Evolutionary conservation across 495 filamentous ascomycete genomes (phyloP), one percentile per base, ranked within the genome.

Genomic region (Aspergillus ostianus): DNA sequence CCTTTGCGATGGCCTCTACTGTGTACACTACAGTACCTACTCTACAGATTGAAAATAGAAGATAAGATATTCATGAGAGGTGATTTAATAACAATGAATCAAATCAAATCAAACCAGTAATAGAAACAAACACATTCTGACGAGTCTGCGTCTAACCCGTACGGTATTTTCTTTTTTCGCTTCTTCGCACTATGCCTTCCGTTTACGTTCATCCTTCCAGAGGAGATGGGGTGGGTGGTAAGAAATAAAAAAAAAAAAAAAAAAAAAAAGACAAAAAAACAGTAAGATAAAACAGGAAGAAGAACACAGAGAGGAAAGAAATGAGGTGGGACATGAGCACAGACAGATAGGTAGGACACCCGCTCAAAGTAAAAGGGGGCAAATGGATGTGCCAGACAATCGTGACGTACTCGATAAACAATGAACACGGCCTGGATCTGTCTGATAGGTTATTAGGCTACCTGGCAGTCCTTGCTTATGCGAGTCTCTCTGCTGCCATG

Each of bases 201-300:
- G 48, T 36, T 49, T 49, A 48, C 61, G 48, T 36, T 49, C 54
- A 48, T 45, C 29, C 47, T 57, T 36, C 46, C 45, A 51, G 44
- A 52, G 55, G 53, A 21, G 45, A 52, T 20, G 52, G 32, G 47
- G 52, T 29, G 46, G 51, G 52, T 27, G 36, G 51, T 48, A 55
- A 62, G 52, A 19, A 8, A 29, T 36, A 23, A 54, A 29, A 45
- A 13, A 13, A 41, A 47, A 2, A 47, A 10, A 4, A 17, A 18
- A 21, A 20, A 29, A 20, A 49, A 46, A 4, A 17, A 18, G 17
- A 20, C 19, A 20, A 49, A 46, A 32, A 26, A 51, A 41, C 21
- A 18, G 50, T 21, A 55, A 52, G 56, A 53, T 29, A 51, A 29
- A 8, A 62, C 8, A 53, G 19, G 27, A 58, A 53, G 23, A 36